A percentile compares a stretch with the other conserved stretches of the same genome.
Evolutionary conservation across 2,329 filamentous ascomycete genomes (phyloP).

Genomic region (Cladophialophora exuberans): DNA sequence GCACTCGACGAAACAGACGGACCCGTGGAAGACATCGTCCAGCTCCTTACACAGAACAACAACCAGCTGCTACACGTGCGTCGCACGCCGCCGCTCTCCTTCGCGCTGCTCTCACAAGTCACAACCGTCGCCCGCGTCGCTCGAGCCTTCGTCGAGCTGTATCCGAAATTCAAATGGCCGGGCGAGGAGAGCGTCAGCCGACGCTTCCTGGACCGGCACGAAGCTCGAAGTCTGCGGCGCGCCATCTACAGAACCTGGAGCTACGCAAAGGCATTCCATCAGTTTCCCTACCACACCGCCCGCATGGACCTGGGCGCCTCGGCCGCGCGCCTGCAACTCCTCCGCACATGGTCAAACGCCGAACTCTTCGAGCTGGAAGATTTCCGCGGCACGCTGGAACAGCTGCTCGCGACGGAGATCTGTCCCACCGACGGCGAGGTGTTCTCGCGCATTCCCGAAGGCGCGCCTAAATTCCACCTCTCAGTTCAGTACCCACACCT

Average conservation of each 20-base stretch:
- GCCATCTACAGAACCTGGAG: constrained; percentile 66
- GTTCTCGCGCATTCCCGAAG: constrained; percentile 34
- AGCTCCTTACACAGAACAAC: constrained; percentile 63
- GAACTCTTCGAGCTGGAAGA: constrained; percentile 65
- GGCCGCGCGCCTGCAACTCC: constrained; percentile 56
- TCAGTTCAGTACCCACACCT: constrained; percentile 3
- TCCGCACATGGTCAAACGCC: constrained; percentile 60
- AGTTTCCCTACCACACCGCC: constrained; percentile 53
- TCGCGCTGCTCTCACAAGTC: constrained; percentile 59
- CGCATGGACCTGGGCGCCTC: constrained; percentile 52
- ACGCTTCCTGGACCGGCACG: constrained; percentile 54
- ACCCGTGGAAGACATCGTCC: constrained; percentile 61
- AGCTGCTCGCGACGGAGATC: constrained; percentile 60
- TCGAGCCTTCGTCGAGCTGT: constrained; percentile 63
- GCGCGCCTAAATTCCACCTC: constrained; percentile 11
- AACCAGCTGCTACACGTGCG: constrained; percentile 61
- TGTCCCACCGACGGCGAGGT: constrained; percentile 62
- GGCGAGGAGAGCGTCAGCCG: constrained; percentile 56
- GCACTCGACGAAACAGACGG: constrained; percentile 61
- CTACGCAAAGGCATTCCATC: constrained; percentile 62
- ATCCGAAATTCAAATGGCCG: constrained; percentile 67
- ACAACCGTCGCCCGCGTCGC: constrained; percentile 58
- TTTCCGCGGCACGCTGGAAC: constrained; percentile 57
- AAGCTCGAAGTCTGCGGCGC: constrained; percentile 57
- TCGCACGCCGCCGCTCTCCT: constrained; percentile 57